phyloP scores from a whole-genome alignment of 192 early-diverging fungal genomes.

The Coemansia sp. region DNA sequence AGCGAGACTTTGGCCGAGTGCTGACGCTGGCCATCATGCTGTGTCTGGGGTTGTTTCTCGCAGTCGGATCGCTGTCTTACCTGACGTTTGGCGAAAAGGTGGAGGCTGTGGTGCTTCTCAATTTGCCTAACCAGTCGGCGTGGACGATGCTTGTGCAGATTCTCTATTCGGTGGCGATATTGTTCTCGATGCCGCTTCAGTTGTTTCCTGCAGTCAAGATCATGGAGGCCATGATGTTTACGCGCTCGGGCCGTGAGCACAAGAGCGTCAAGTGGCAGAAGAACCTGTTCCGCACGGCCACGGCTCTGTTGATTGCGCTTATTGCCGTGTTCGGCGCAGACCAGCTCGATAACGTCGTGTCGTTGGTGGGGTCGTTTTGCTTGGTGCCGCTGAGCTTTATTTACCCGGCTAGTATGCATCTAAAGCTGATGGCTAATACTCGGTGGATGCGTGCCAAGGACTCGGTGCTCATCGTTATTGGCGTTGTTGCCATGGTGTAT shows the following conservation, averaged over 20 bases:
- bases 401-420: constrained; percentile 88
- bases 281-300: constrained; percentile 74
- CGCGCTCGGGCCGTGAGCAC: constrained; percentile 77
- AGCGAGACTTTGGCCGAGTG: constrained; percentile 78
- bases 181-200: constrained; percentile 92
- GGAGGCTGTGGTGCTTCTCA: constrained; percentile 87
- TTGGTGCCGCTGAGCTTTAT: constrained; percentile 81
- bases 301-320: constrained; percentile 66
- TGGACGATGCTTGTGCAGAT: constrained; percentile 76
- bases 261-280: constrained; percentile 83
- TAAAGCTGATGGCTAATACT: constrained; percentile 62
- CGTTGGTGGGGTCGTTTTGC: constrained; percentile 82
- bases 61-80: constrained; percentile 84
- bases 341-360: constrained; percentile 82
- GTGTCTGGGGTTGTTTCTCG: constrained; percentile 82
- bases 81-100: constrained; percentile 85
- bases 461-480: constrained; percentile 66
- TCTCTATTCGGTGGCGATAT: constrained; percentile 90
- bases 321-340: constrained; percentile 80
- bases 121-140: constrained; percentile 73
- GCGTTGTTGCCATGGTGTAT: constrained; percentile 77
- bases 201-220: constrained; percentile 95
- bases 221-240: constrained; percentile 83
- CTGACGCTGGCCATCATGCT: constrained; percentile 74
- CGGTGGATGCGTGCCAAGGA: constrained; percentile 60